These are phyloP conservation scores for Boletellus sp. DNA, from an alignment of 768 basidiomycete species.

Conservation along the genomic window DNA sequence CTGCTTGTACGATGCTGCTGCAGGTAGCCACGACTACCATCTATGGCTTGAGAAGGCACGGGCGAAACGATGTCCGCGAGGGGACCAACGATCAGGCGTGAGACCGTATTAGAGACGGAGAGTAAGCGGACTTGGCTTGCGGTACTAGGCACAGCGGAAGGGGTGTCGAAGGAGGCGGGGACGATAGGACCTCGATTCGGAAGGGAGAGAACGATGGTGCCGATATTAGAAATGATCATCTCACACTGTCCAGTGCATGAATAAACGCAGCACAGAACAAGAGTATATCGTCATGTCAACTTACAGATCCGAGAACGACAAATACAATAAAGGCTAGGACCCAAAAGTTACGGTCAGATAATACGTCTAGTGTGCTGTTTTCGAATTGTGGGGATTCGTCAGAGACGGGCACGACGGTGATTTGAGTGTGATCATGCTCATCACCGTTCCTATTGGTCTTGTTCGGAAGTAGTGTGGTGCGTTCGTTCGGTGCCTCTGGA, in stretches of 20 bases:
- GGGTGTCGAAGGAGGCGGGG: conserved; percentile 5
- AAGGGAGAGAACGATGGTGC: conserved; percentile 68
- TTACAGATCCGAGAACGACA: conserved; percentile 64
- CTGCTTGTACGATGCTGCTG: conserved; percentile 59
- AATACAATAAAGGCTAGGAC: conserved; percentile 48
- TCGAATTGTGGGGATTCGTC: conserved; percentile 16
- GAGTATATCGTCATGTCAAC: conserved; percentile 32
- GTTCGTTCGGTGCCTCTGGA: conserved; percentile 26
- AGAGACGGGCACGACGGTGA: conserved; percentile 23
- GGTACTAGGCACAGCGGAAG: conserved; percentile 37
- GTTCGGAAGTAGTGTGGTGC: conserved; percentile 28
- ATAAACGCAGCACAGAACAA: neutral
- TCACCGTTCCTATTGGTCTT: conserved; percentile 15
- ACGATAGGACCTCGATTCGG: conserved; percentile 30
- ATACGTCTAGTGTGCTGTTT: conserved; percentile 39
- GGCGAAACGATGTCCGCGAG: conserved; percentile 74
- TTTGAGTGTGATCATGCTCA: conserved; percentile 10
- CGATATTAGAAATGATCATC: conserved; percentile 83
- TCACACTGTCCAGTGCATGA: conserved; percentile 47
- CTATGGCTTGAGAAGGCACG: conserved; percentile 39
- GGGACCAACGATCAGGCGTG: conserved; percentile 64
- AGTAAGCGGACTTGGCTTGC: conserved; percentile 67
- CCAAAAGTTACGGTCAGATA: conserved; percentile 64
- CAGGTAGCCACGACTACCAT: conserved; percentile 25
- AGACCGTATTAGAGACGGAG: conserved; percentile 67